Conservation (phyloP, 2,329 filamentous ascomycete species). For the Exophiala oligosperma region DNA sequence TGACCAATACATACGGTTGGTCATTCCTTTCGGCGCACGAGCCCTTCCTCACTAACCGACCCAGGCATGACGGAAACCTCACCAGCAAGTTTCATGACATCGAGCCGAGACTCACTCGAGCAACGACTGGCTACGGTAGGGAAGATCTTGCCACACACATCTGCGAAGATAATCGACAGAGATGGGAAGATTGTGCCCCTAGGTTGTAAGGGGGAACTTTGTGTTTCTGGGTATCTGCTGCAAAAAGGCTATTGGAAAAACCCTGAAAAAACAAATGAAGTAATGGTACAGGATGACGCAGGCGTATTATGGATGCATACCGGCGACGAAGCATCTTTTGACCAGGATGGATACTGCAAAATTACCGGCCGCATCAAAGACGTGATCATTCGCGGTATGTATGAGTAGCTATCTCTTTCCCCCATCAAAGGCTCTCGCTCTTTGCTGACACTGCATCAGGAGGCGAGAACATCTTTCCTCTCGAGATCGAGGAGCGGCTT, state of each 20-base stretch:
- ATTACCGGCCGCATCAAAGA: constrained; percentile 73
- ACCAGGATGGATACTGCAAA: constrained; percentile 72
- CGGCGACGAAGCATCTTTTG: constrained; percentile 83
- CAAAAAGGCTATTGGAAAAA: constrained; percentile 90
- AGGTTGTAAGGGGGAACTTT: constrained; percentile 73
- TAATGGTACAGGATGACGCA: constrained; percentile 48
- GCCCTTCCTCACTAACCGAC: constrained; percentile 65
- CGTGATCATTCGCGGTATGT: constrained; percentile 70
- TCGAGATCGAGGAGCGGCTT: constrained; percentile 87
- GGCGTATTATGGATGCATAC: constrained; percentile 79
- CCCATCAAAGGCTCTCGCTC: neutral
- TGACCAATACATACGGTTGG: too few species aligned
- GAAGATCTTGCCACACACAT: constrained; percentile 75
- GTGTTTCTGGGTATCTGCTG: constrained; percentile 77
- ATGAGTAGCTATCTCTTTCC: neutral
- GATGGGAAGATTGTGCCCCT: constrained; percentile 64
- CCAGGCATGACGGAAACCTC: constrained; percentile 95
- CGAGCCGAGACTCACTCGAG: constrained; percentile 67
- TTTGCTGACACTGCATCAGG: constrained; percentile 45
- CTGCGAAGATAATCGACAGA: constrained; percentile 73
- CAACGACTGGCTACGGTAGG: constrained; percentile 76
- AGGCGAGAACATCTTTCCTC: constrained; percentile 91
- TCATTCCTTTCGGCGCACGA: too few species aligned
- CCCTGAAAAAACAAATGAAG: constrained; percentile 65
- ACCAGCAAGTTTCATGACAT: constrained; percentile 73